Conservation (phyloP, 2,329 filamentous ascomycete species). For the Blastomyces percursus region DNA sequence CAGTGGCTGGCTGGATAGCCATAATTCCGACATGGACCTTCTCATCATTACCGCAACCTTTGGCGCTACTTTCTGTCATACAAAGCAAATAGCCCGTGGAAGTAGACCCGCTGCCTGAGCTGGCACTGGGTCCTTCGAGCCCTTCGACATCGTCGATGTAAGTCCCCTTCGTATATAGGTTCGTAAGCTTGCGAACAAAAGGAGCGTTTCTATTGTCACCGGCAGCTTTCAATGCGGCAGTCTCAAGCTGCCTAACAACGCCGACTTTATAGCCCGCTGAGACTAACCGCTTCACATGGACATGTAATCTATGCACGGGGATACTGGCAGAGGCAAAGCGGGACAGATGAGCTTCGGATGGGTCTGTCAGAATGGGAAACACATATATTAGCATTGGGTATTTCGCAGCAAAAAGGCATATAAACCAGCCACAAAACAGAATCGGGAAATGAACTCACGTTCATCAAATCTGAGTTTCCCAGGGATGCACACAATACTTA, state of each 20-base stretch:
- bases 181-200: constrained; percentile 85
- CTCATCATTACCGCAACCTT: constrained; percentile 76
- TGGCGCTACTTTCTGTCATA: constrained; percentile 73
- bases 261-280: constrained; percentile 92
- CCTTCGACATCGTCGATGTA: constrained; percentile 91
- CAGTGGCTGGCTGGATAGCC: constrained; percentile 89
- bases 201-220: constrained; percentile 90
- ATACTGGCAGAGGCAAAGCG: constrained; percentile 94
- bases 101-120: constrained; percentile 45
- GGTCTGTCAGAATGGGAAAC: constrained; percentile 40
- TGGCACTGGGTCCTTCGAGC: constrained; percentile 58
- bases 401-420: constrained; percentile 9
- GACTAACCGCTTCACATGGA: constrained; percentile 88
- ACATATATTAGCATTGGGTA: not conserved
- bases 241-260: constrained; percentile 88
- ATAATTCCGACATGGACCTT: constrained; percentile 85
- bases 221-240: constrained; percentile 86
- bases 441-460: constrained; percentile 40
- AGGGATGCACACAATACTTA: constrained; percentile 93
- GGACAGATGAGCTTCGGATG: constrained; percentile 82
- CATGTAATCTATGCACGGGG: constrained; percentile 77
- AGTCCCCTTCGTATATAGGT: constrained; percentile 94
- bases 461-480: constrained; percentile 93
- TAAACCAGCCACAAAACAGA: not conserved
- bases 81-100: constrained; percentile 83